phyloP scores from a whole-genome alignment of 2,329 filamentous ascomycete genomes.

The Septoria linicola region DNA sequence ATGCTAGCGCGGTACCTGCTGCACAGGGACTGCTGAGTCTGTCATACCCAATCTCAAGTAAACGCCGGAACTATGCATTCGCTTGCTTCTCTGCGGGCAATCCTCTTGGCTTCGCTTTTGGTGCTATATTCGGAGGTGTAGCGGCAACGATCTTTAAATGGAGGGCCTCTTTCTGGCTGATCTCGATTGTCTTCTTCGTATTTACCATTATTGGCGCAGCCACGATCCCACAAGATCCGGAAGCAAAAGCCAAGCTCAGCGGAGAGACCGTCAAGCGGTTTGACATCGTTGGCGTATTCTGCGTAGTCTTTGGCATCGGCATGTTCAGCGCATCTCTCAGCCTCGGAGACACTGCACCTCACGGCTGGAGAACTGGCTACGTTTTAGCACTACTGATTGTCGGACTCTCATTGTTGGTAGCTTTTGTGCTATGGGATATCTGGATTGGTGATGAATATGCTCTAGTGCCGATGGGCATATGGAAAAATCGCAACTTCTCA shows the following conservation, averaged over 20 bases:
- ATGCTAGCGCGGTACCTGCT: constrained; percentile 11
- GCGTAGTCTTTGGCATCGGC: constrained; percentile 11
- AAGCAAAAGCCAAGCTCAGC: not conserved
- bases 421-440: constrained; percentile 38
- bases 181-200: constrained; percentile 10
- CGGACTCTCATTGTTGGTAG: constrained; percentile 38
- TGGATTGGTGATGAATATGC: constrained; percentile 1
- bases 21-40: constrained; percentile 10
- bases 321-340: constrained; percentile 44
- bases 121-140: constrained; percentile 10
- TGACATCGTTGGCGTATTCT: constrained; percentile 8
- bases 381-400: constrained; percentile 45
- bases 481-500: constrained; percentile 9
- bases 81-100: constrained; percentile 16
- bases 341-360: constrained; percentile 43
- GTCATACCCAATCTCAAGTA: constrained; percentile 7
- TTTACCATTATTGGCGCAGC: constrained; percentile 5
- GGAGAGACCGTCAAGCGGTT: constrained; percentile 10
- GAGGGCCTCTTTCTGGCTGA: constrained; percentile 14
- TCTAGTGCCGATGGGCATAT: constrained; percentile 12
- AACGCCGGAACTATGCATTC: constrained; percentile 13
- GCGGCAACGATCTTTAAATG: constrained; percentile 12
- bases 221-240: constrained; percentile 6
- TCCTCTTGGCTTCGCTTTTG: constrained; percentile 13
- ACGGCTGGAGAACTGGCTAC: constrained; percentile 39